Evolutionary conservation across 257 asterid genomes (phyloP).

Genomic region (Plantago major): DNA sequence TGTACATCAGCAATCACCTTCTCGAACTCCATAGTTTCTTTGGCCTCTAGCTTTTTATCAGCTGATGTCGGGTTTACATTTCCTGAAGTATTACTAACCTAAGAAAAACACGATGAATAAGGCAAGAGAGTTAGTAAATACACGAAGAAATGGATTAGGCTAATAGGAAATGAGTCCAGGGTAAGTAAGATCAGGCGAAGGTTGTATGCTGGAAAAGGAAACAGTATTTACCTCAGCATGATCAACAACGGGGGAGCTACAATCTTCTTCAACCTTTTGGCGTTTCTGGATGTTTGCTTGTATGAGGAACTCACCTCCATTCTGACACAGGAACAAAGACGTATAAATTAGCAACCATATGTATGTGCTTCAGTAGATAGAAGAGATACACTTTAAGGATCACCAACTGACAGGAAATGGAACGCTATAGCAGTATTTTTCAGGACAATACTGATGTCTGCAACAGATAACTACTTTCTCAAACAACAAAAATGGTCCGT

Average conservation of each 20-base stretch:
- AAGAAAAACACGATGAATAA: slow-evolving; percentile 20
- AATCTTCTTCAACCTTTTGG: slow-evolving; percentile 58
- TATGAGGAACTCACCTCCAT: slow-evolving; percentile 75
- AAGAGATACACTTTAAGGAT: slow-evolving; percentile 8
- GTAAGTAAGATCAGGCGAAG: slow-evolving; percentile 1
- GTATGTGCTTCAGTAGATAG: not conserved
- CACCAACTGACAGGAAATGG: not conserved
- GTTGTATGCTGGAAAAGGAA: slow-evolving; percentile 20
- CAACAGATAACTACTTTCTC: too few species aligned
- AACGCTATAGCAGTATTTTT: not conserved
- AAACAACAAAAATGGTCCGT: too few species aligned
- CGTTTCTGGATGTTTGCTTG: slow-evolving; percentile 89
- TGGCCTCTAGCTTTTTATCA: slow-evolving; percentile 46
- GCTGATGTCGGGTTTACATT: slow-evolving; percentile 36
- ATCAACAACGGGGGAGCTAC: slow-evolving; percentile 31
- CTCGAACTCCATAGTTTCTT: slow-evolving; percentile 43
- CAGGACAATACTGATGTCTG: too few species aligned
- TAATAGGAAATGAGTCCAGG: slow-evolving; percentile 2
- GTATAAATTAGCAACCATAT: slow-evolving; percentile 22
- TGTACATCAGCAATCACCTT: slow-evolving; percentile 49
- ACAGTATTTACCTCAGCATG: slow-evolving; percentile 58
- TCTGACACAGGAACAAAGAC: slow-evolving; percentile 40
- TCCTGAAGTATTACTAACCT: slow-evolving; percentile 36
- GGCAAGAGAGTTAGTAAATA: slow-evolving; percentile 16
- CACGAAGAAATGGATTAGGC: slow-evolving; percentile 17